phyloP scores from a whole-genome alignment of 352 stramenopile species.

The Phytophthora parvispora region DNA sequence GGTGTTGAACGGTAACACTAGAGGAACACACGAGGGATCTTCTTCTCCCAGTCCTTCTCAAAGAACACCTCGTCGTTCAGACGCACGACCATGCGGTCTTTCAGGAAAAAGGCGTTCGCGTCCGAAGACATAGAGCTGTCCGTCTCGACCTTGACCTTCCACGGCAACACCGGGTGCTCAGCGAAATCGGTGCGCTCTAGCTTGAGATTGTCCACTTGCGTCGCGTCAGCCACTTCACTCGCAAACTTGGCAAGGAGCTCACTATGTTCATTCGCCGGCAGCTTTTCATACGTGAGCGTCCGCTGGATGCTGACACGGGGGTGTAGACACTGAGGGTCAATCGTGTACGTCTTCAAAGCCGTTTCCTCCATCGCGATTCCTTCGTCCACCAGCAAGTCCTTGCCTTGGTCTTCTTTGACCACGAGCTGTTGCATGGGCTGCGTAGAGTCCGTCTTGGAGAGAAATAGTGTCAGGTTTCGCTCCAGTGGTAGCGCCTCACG shows the following conservation, averaged over 20 bases:
- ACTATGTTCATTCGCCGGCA: constrained; percentile 21
- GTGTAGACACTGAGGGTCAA: constrained; percentile 42
- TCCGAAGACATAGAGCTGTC: constrained; percentile 59
- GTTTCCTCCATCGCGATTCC: constrained; percentile 59
- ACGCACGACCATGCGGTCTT: constrained; percentile 44
- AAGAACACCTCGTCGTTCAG: constrained; percentile 49
- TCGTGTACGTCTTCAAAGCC: constrained; percentile 53
- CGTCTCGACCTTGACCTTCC: constrained; percentile 49
- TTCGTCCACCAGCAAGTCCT: constrained; percentile 55
- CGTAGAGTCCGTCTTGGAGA: constrained; percentile 47
- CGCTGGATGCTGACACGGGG: constrained; percentile 47
- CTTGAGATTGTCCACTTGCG: constrained; percentile 11
- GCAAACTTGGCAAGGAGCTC: constrained; percentile 28
- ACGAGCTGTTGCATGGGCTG: constrained; percentile 43
- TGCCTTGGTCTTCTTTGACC: constrained; percentile 53
- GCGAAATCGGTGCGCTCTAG: constrained; percentile 39
- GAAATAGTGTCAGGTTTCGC: constrained; percentile 38
- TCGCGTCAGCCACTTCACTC: constrained; percentile 22
- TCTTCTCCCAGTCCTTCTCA: constrained; percentile 49
- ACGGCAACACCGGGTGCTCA: constrained; percentile 43
- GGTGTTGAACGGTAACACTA: constrained; percentile 11
- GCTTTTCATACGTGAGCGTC: constrained; percentile 53
- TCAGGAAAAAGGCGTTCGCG: constrained; percentile 36
- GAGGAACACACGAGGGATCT: constrained; percentile 45
- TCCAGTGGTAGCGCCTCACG: constrained; percentile 43